Base-by-base conservation (phyloP, 768 basidiomycete genomes). In the Paxillus ammoniavirescens region DNA sequence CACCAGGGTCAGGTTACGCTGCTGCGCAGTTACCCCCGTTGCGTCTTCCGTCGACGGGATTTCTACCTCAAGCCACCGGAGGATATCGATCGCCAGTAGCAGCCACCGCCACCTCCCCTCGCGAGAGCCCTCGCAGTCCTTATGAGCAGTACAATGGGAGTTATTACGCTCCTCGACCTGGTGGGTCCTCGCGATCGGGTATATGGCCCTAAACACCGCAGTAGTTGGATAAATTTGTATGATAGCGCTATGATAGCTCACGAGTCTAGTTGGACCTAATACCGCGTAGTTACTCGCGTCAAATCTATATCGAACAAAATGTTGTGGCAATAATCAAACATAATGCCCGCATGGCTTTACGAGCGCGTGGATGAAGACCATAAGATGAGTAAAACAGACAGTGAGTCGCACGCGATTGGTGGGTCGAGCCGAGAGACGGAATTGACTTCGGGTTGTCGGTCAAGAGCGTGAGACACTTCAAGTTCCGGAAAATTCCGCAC, bases 401-500 rank as follows among this genome's bases (percentile, higher is more conserved):
- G 46, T 30, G 45, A 38, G 49, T 26, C 28, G 52, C 26, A 47
- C 46, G 51, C 42, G 47, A 63, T 55, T 55, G 50, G 47, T 33
- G 40, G 42, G 18, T 56, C 50, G 49, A 47, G 50, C 45, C 45
- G 45, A 47, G 40, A 23, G 30, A 10, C 35, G 35, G 52, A 54
- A 53, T 15, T 21, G 12, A 6, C 8, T 43, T 49, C 49, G 54
- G 21, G 18, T 47, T 8, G 48, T 65, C 63, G 61, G 62, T 61
- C 50, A 41, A 44, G 58, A 68, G 66, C 66, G 69, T 68, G 72
- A 44, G 65, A 66, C 52, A 7, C 10, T 54, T 7, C 0, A 0
- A 49, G 52, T 56, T 65, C 69, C 73, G 70, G 71, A 58, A 63
- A 40, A 12, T 66, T 56, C 69, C 69, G 68, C 26, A n/a, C 33